Conservation (phyloP, 495 filamentous ascomycete species). For the Aspergillus sclerotiicarbonarius region DNA sequence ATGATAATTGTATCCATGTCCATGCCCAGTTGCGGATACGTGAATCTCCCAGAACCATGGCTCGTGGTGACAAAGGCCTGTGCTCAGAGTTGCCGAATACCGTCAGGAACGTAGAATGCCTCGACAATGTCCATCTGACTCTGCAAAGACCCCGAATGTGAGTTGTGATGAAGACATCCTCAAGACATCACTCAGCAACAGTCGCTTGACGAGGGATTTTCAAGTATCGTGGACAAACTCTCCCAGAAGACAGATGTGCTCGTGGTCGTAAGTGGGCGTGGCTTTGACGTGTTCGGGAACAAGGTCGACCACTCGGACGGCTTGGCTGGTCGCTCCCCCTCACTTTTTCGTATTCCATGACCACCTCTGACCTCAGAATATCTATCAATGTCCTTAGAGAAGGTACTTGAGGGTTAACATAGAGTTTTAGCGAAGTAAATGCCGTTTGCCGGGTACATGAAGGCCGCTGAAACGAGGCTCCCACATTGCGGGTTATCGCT, state of each 20-base stretch:
- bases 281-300: too few species aligned
- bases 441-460: neutral
- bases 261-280: neutral
- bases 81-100: neutral
- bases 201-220: neutral
- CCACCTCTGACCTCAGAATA: too few species aligned
- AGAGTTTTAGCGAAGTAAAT: neutral
- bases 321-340: too few species aligned
- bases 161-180: neutral
- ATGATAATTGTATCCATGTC: neutral
- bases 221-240: neutral
- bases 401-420: too few species aligned
- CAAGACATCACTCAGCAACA: neutral
- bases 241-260: neutral
- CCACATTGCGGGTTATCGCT: neutral
- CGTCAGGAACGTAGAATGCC: neutral
- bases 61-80: neutral
- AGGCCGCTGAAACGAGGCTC: neutral
- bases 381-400: too few species aligned
- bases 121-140: neutral
- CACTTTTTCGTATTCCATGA: too few species aligned
- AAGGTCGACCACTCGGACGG: too few species aligned
- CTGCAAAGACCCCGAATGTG: neutral
- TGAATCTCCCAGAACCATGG: neutral
- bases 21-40: neutral